Base-by-base conservation (phyloP, 352 stramenopile genomes). In the Thalassiosira allenii region DNA sequence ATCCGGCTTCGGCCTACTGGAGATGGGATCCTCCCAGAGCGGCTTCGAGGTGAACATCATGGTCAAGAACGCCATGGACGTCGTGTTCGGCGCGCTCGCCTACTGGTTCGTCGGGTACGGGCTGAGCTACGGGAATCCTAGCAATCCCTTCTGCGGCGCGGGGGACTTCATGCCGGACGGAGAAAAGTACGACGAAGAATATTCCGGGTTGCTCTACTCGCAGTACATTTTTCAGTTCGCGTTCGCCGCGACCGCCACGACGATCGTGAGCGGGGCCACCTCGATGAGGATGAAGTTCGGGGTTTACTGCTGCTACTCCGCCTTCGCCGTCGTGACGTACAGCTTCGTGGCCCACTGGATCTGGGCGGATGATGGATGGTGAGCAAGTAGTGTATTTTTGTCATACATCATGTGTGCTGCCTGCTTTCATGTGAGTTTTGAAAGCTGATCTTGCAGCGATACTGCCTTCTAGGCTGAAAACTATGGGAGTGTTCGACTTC, bases 11-110 rank as follows among this genome's bases (percentile, higher is more conserved):
- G 68, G 68, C 17, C 32, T 77, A 25, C 40, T 77, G 2, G 68
- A 77, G 32, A 65, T 65, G 33, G 68, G 68, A 23, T 49, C 20
- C 27, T 77, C 43, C 33, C 41, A 12, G 32, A 20, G 22, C 11
- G 68, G 68, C 8, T 49, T 59, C 41, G 68, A 77, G 32, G 68
- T 77, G 78, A 91, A 93, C 70, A 94, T 94, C 34, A 84, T 95
- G 63, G 53, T 95, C 8, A 93, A 94, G 64, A 95, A 95, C 53
- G 43, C 95, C 12, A 29, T 90, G 11, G 92, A 95, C 84, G 75
- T 83, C 1, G 93, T 84, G 29, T 94, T 89, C 58, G 29, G 27
- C 17, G 61, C 40, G 11, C n/a, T 71, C n/a, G 34, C 41, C 23
- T 71, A 59, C 32, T 94, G 78, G 32, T 61, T 83, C 22, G 51